Conservation (phyloP, 2,329 filamentous ascomycete species). For the Apiospora koreana region DNA sequence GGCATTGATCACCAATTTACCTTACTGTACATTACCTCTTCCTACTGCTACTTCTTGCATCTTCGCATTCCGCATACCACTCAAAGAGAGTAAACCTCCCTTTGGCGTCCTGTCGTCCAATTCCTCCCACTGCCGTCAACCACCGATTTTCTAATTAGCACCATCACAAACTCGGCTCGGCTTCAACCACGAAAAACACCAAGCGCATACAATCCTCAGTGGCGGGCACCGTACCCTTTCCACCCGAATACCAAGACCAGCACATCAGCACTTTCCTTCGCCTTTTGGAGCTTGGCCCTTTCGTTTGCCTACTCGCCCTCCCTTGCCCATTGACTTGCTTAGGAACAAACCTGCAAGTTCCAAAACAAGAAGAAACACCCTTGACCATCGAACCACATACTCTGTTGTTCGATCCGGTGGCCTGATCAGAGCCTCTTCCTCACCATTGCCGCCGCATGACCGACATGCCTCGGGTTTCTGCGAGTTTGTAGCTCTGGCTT, state of each 20-base stretch:
- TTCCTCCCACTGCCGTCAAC: background rate
- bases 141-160: background rate
- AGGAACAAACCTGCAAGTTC: background rate
- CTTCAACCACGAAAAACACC: background rate
- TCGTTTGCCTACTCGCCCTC: background rate
- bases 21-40: background rate
- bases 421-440: constrained; percentile 22
- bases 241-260: background rate
- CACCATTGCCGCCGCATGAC: constrained; percentile 25
- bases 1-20: background rate
- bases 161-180: background rate
- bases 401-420: constrained; percentile 20
- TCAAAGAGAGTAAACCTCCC: background rate
- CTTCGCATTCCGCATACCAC: background rate
- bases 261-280: background rate
- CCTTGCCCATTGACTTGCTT: background rate
- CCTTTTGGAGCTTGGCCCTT: background rate
- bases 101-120: background rate
- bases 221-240: background rate
- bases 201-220: background rate
- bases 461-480: constrained; percentile 40
- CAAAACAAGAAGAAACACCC: background rate
- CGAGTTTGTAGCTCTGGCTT: constrained; percentile 41
- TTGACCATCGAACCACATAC: constrained; percentile 18
- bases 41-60: background rate